Evolutionary conservation across 345 rosid species (phyloP).

Genomic region (Raphanus raphanistrum): DNA sequence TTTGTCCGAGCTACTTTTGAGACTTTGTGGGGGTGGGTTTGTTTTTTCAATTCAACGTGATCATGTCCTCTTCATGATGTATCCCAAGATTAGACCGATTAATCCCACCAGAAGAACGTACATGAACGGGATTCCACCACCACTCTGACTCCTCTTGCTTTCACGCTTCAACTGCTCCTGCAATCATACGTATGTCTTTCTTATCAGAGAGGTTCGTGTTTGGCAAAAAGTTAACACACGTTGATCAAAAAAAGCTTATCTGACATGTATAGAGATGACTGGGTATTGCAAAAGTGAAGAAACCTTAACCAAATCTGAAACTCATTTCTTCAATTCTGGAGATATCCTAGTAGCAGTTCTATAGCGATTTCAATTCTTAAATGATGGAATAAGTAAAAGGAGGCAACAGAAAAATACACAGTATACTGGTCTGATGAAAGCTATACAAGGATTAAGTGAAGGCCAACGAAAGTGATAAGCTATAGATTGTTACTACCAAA

Average conservation of each 20-base stretch:
- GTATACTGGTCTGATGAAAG: neutral
- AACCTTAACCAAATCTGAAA: neutral
- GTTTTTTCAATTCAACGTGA: neutral
- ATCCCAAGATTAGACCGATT: conserved; percentile 71
- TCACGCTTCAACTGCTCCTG: conserved; percentile 68
- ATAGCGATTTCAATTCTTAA: neutral
- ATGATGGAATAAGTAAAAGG: neutral
- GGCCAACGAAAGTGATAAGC: neutral
- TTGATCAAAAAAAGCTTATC: neutral
- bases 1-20: conserved; percentile 4
- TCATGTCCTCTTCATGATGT: conserved; percentile 67
- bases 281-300: neutral
- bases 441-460: neutral
- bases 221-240: neutral
- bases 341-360: neutral
- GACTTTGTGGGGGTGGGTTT: conserved; percentile 2
- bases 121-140: conserved; percentile 47
- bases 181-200: conserved; percentile 19
- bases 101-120: conserved; percentile 64
- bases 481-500: neutral
- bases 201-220: conserved; percentile 9
- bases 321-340: neutral
- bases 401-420: neutral
- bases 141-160: conserved; percentile 42
- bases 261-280: neutral